A percentile compares a stretch with the other conserved stretches of the same genome.
phyloP scores from a whole-genome alignment of 805 yeast species.

The Zygosaccharomyces bailii region DNA sequence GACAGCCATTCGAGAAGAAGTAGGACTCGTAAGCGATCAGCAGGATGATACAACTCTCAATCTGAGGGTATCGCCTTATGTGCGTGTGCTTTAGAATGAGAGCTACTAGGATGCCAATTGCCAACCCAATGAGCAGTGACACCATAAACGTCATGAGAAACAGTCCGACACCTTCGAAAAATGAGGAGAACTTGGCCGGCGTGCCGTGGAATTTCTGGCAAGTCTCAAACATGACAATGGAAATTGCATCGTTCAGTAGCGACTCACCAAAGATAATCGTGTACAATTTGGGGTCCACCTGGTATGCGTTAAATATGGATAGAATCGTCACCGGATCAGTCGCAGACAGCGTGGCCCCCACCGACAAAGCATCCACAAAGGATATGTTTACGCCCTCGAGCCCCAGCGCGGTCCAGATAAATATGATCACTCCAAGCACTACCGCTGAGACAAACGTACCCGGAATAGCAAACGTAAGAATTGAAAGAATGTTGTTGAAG shows the following conservation, averaged over 20 bases:
- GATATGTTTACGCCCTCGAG: conserved; percentile 84
- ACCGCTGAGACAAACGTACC: conserved; percentile 93
- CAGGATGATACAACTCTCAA: conserved; percentile 89
- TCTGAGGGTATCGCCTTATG: conserved; percentile 91
- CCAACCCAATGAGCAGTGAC: conserved; percentile 83
- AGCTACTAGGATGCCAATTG: conserved; percentile 86
- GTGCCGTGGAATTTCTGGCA: conserved; percentile 94
- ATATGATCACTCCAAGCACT: conserved; percentile 84
- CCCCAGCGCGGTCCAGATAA: conserved; percentile 87
- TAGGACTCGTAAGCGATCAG: conserved; percentile 93
- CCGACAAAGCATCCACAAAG: conserved; percentile 95
- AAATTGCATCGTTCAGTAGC: conserved; percentile 91
- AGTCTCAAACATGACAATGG: conserved; percentile 98
- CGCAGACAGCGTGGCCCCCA: conserved; percentile 96
- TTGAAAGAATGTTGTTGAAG: conserved; percentile 86
- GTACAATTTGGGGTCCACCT: conserved; percentile 95
- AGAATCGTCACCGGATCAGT: conserved; percentile 97
- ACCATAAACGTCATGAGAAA: conserved; percentile 91
- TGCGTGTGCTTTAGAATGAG: conserved; percentile 87
- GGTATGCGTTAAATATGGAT: conserved; percentile 94
- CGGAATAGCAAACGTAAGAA: conserved; percentile 90
- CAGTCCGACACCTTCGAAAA: conserved; percentile 90
- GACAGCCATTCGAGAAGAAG: conserved; percentile 97
- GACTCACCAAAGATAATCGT: conserved; percentile 98
- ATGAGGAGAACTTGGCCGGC: conserved; percentile 64